Evolutionary conservation across 2,329 filamentous ascomycete species (phyloP), one percentile per base, ranked within the genome.

Genomic region (Lachnum nothofagi): DNA sequence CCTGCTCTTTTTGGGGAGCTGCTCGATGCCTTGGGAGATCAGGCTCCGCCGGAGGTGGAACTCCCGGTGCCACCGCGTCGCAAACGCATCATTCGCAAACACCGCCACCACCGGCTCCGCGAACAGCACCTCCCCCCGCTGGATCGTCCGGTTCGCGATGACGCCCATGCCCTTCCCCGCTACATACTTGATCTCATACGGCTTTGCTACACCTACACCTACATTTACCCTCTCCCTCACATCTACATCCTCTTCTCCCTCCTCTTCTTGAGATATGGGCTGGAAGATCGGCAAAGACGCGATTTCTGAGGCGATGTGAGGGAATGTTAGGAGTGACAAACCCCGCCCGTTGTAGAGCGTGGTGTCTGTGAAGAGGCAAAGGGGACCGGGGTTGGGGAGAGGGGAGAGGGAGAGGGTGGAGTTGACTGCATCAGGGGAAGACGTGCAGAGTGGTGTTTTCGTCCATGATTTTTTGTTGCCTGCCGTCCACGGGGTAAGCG

Each of bases 61-160:
- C 8, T 49, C 47, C 17, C 29, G 40, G 7, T 25, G 23, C 6
- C 46, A 24, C 9, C 38, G 10, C 12, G 37, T 20, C 27, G 50
- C n/a, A 25, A 51, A 53, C 24, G 46, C 52, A 6, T 51, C 45
- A 23, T 55, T 60, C 33, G 53, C 48, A 9, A 51, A 54, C 6
- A 60, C 55, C 14, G 44, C 56, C 14, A 55, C 45, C 2, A 42
- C 46, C 2, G 54, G 42, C 31, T 55, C 49, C 4, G 56, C 52
- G 16, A 53, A 54, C 2, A 60, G 44, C 2, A 48, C 23, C 5
- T 58, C 49, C 0, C 56, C 56, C 3, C 43, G 43, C 14, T 42
- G 22, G 25, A 60, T 52, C 5, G 52, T 57, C 5, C 51, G 44
- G 27, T 49, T 58, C 19, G 57, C 57, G 10, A 57, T 48, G 2